Evolutionary conservation across 306 rosid genomes (phyloP).

Genomic region (Ceratonia siliqua): DNA sequence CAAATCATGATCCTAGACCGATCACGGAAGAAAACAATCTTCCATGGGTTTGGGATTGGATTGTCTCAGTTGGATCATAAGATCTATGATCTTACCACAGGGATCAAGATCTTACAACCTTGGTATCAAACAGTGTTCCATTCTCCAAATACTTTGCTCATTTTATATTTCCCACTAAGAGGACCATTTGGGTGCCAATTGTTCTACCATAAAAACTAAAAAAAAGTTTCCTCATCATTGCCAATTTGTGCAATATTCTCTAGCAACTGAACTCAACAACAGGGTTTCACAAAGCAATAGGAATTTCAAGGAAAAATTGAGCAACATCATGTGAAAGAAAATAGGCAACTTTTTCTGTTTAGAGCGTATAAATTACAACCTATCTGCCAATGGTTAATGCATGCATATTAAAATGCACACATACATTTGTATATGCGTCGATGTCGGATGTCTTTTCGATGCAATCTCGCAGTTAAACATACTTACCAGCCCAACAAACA

Average conservation of each 20-base stretch:
- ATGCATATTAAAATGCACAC: not conserved
- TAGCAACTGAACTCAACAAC: not conserved
- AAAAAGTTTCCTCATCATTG: not conserved
- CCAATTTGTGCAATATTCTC: not conserved
- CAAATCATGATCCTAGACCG: too few species aligned
- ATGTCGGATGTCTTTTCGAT: not conserved
- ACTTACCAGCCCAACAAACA: slow-evolving; percentile 6
- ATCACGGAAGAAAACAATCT: too few species aligned
- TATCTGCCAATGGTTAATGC: not conserved
- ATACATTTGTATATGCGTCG: not conserved
- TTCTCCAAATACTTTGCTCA: not conserved
- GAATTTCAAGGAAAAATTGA: not conserved
- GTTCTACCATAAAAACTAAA: not conserved
- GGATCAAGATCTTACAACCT: too few species aligned
- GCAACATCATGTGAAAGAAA: not conserved
- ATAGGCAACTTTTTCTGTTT: not conserved
- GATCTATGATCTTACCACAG: too few species aligned
- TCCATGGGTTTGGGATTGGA: too few species aligned
- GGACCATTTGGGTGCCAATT: not conserved
- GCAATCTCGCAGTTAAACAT: not conserved
- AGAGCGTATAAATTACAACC: not conserved
- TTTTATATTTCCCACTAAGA: not conserved
- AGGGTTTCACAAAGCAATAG: not conserved
- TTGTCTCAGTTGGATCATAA: too few species aligned
- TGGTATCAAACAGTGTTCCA: not conserved